Base-by-base conservation (phyloP, 345 rosid species). In the Acer saccharum region DNA sequence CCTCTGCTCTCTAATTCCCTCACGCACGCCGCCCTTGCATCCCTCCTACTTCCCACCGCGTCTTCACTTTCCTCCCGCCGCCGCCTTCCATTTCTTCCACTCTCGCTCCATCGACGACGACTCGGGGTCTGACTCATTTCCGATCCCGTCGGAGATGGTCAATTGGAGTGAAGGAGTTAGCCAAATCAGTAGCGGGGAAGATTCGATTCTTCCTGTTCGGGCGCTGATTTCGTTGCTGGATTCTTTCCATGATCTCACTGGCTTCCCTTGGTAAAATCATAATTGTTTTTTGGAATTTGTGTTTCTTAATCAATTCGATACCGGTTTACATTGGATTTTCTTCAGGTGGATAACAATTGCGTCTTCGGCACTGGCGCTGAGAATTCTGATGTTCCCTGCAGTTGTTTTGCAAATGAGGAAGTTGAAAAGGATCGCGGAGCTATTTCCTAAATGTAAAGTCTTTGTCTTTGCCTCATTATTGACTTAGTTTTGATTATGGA, bases 291-390 rank as follows among this genome's bases (percentile, higher is more conserved):
- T 16, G 23, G 21, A 17, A n/a, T 14, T 68, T 6, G 39, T 43
- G 41, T 11, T 57, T 60, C 8, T n/a, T 62, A 18, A 65, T 3
- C 16, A 46, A 39, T 78, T 73, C 65, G 69, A 78, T 60, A n/a
- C 12, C 9, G 12, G 18, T 48, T 27, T 63, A 8, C 4, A 44
- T 17, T 63, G 18, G 46, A 35, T 69, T 77, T 57, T 44, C 52
- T 62, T 79, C 71, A 79, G 99, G 99, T 95, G 99, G 99, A 57
- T 90, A 23, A 82, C 92, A 44, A 93, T 95, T 78, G 90, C 81
- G 54, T 89, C 98, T 41, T 88, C 97, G 7, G 90, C 99, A 1
- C 64, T 92, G 68, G 93, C 88, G 20, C 82, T 95, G 88, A 88
- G 98, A 82, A 54, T 86, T 4, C 71, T 89, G 13, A 48, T 93